phyloP scores from a whole-genome alignment of 139 green algal species.

The Monoraphidium neglectum region DNA sequence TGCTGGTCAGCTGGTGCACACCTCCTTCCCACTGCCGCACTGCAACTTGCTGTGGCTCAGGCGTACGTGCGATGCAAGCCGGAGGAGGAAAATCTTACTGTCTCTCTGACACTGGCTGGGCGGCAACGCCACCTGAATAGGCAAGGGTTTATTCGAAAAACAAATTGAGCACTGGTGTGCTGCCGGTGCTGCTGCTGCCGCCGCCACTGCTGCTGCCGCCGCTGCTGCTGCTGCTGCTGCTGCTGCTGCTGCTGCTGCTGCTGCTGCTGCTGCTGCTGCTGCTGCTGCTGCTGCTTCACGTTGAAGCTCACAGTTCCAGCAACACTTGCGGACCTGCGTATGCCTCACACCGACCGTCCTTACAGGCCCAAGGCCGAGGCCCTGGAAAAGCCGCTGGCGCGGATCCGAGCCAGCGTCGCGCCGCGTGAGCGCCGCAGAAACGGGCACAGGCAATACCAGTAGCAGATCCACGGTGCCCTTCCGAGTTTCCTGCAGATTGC shows the following conservation, averaged over 20 bases:
- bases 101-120: constrained; percentile 35
- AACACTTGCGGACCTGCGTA: not conserved
- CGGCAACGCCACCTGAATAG: constrained; percentile 64
- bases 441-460: constrained; percentile 50
- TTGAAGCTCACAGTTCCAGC: not conserved
- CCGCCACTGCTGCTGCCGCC: not conserved
- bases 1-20: too few relatives aligned
- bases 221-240: not conserved
- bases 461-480: not conserved
- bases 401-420: constrained; percentile 57
- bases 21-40: too few relatives aligned
- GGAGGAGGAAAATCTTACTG: too few relatives aligned
- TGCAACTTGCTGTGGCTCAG: too few relatives aligned
- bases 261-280: not conserved
- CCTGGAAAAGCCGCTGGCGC: constrained; percentile 64
- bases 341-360: not conserved
- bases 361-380: constrained; percentile 66
- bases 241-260: constrained; percentile 1
- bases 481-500: too few relatives aligned
- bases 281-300: not conserved
- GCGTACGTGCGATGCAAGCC: too few relatives aligned
- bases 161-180: not conserved
- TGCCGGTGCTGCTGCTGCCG: not conserved
- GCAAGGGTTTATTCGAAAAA: constrained; percentile 7
- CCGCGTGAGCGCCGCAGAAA: too few relatives aligned